Evolutionary conservation across 164 flowering plant species (phyloP).

Genomic region (Saururus chinensis): DNA sequence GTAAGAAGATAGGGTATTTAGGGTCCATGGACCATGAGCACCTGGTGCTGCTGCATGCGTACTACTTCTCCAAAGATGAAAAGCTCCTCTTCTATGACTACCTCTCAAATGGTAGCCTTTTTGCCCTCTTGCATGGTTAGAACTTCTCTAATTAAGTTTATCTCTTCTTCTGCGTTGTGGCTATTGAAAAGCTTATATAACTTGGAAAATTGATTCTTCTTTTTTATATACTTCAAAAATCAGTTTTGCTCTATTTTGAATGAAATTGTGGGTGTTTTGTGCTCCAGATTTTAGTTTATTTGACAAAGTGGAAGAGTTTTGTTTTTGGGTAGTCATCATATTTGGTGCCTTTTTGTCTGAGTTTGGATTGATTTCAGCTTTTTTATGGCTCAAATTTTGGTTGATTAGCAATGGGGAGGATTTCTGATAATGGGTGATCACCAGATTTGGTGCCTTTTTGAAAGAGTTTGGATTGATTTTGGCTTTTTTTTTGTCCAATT

Average conservation of each 20-base stretch:
- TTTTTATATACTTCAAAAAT: too few species aligned
- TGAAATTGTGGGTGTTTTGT: too few species aligned
- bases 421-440: too few species aligned
- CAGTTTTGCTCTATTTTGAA: too few species aligned
- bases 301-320: too few species aligned
- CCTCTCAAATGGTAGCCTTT: constrained; percentile 90
- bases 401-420: too few species aligned
- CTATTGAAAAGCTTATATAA: neutral
- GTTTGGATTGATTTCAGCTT: neutral
- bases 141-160: neutral
- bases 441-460: too few species aligned
- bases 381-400: neutral
- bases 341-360: neutral
- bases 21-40: constrained; percentile 62
- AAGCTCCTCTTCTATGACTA: constrained; percentile 90
- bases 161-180: neutral
- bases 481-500: too few species aligned
- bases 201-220: too few species aligned
- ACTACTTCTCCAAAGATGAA: constrained; percentile 61
- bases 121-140: constrained; percentile 94
- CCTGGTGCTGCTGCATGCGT: constrained; percentile 77
- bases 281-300: too few species aligned
- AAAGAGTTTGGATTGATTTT: too few species aligned
- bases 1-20: constrained; percentile 60
- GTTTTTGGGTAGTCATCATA: too few species aligned